Percentiles rank a stretch among this genome's conserved stretches.
phyloP scores from a whole-genome alignment of 345 rosid genomes.

The Mercurialis annua region DNA sequence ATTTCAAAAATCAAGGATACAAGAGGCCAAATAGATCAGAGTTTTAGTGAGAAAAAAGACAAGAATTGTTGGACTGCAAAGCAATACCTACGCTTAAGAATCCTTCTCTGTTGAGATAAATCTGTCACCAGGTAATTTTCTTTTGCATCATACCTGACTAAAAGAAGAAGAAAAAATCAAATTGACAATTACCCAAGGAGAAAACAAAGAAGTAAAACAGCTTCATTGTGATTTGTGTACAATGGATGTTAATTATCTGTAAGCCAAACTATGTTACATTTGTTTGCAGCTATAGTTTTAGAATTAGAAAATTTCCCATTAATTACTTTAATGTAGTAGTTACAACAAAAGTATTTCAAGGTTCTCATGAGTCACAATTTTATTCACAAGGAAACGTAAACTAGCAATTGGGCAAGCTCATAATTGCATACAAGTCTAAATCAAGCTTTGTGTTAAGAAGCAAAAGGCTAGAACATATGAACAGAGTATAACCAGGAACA shows the following conservation, averaged over 20 bases:
- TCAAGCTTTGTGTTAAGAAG: neutral
- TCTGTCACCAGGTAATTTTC: conserved; percentile 63
- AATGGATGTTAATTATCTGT: neutral
- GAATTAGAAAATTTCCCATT: neutral
- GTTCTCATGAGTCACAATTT: conserved; percentile 1
- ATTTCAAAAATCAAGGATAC: neutral
- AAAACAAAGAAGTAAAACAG: conserved; percentile 6
- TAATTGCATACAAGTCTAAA: neutral
- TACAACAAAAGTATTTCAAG: neutral
- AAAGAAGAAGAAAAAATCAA: conserved; percentile 30
- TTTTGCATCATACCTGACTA: conserved; percentile 88
- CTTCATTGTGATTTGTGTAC: neutral
- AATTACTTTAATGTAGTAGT: neutral
- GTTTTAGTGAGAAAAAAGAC: neutral
- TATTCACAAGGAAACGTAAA: neutral
- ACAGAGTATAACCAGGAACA: neutral
- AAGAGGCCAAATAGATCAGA: neutral
- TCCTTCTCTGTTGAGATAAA: conserved; percentile 65
- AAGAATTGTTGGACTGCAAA: conserved; percentile 1
- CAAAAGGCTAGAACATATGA: neutral
- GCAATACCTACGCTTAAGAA: conserved; percentile 78
- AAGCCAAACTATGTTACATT: neutral
- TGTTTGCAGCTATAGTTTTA: neutral
- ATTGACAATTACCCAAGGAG: neutral
- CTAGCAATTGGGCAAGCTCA: neutral